Conservation (phyloP, 352 stramenopile genomes). For the Peronospora destructor region DNA sequence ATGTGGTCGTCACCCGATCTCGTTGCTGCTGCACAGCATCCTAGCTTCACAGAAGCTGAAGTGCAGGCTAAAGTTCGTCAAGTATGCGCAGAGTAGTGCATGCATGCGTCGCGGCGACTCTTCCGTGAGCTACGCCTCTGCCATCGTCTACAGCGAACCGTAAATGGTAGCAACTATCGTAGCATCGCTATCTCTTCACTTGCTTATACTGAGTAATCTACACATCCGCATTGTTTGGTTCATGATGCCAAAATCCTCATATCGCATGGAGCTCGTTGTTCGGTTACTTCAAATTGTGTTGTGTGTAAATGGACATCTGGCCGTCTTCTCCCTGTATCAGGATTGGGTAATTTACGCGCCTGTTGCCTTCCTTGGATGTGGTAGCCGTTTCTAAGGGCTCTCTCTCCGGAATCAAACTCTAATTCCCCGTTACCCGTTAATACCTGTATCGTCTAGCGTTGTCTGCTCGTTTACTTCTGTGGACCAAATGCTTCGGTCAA, state of each 20-base stretch:
- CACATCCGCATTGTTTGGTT: constrained; percentile 5
- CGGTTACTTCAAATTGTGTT: not conserved
- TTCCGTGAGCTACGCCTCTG: constrained; percentile 93
- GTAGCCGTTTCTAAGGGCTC: constrained; percentile 78
- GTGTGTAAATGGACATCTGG: not conserved
- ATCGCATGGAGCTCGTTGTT: not conserved
- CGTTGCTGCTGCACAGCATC: constrained; percentile 62
- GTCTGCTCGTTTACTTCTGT: constrained; percentile 13
- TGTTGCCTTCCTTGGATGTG: constrained; percentile 55
- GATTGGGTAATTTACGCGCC: constrained; percentile 88
- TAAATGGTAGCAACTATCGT: constrained; percentile 13
- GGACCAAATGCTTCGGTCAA: constrained; percentile 54
- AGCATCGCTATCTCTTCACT: not conserved
- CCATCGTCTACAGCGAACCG: constrained; percentile 73
- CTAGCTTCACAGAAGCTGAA: constrained; percentile 45
- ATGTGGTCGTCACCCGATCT: constrained; percentile 94
- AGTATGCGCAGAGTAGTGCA: constrained; percentile 89
- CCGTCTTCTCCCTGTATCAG: constrained; percentile 73
- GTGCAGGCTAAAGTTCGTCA: constrained; percentile 86
- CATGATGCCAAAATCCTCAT: not conserved
- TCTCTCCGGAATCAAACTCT: constrained; percentile 75
- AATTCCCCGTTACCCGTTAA: constrained; percentile 90
- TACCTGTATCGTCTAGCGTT: not conserved
- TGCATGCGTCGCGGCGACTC: constrained; percentile 83
- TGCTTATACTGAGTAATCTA: constrained; percentile 13